Evolutionary conservation across 306 rosid genomes (phyloP).

Genomic region (Vigna hirtella): DNA sequence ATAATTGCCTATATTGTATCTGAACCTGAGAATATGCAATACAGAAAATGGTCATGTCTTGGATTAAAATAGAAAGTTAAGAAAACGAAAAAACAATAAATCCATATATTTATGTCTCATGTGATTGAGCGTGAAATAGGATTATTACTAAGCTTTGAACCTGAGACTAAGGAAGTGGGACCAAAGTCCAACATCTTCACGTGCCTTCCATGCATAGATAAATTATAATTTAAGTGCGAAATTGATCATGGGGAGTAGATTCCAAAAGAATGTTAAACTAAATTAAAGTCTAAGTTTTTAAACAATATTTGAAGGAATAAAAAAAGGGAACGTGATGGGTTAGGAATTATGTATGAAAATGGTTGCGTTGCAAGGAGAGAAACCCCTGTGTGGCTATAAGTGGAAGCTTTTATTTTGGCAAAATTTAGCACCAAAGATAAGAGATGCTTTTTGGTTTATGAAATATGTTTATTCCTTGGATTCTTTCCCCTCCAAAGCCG

Average conservation of each 20-base stretch:
- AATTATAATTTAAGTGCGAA: slow-evolving; percentile 40
- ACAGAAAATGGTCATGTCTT: slow-evolving; percentile 1
- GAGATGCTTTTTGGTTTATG: slow-evolving; percentile 32
- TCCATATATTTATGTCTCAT: too few relatives aligned
- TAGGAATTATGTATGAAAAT: slow-evolving; percentile 24
- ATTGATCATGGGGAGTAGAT: slow-evolving; percentile 41
- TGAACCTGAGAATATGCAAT: background rate
- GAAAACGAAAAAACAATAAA: background rate
- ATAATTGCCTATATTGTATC: slow-evolving; percentile 11
- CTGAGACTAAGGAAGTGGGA: slow-evolving; percentile 42
- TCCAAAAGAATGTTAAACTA: slow-evolving; percentile 36
- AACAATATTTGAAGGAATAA: slow-evolving; percentile 41
- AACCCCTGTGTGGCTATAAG: slow-evolving; percentile 45
- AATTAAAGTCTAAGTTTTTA: background rate
- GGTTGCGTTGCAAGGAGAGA: slow-evolving; percentile 19
- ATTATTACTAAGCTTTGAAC: background rate
- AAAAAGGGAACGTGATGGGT: background rate
- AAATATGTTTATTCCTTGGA: slow-evolving; percentile 45
- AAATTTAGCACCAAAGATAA: slow-evolving; percentile 33
- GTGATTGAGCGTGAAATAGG: too few relatives aligned
- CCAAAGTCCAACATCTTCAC: slow-evolving; percentile 57
- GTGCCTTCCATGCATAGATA: slow-evolving; percentile 51
- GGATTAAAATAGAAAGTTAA: background rate
- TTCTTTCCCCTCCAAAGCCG: slow-evolving; percentile 48
- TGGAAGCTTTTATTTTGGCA: slow-evolving; percentile 24